These are phyloP conservation scores for Neofusicoccum ribis DNA, from an alignment of 2,329 filamentous ascomycete species.

Conservation along the genomic window DNA sequence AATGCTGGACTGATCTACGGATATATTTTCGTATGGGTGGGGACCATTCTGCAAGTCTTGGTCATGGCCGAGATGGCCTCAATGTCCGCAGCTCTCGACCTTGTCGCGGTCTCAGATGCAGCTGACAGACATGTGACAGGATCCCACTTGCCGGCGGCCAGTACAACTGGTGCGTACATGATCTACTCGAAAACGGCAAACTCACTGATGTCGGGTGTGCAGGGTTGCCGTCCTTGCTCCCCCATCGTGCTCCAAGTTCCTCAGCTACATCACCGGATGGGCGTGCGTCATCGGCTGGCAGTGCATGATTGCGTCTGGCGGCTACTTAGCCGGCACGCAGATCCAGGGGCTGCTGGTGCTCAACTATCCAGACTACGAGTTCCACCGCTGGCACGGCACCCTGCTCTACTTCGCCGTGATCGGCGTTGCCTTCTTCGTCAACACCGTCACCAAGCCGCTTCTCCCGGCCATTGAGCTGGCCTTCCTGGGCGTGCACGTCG, in stretches of 20 bases:
- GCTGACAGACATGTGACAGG: background rate
- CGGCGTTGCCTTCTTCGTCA: conserved; percentile 42
- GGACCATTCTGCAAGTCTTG: conserved; percentile 36
- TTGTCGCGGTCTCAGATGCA: too few species aligned
- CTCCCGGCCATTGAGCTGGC: conserved; percentile 52
- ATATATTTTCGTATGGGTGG: conserved; percentile 39
- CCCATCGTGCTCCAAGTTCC: conserved; percentile 41
- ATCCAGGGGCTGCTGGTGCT: conserved; percentile 39
- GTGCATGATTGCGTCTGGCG: conserved; percentile 31
- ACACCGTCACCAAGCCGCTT: conserved; percentile 44
- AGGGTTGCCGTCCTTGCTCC: conserved; percentile 45
- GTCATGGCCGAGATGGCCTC: conserved; percentile 39
- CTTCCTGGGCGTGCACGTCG: conserved; percentile 52
- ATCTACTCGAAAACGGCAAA: too few species aligned
- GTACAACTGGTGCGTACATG: conserved; percentile 30
- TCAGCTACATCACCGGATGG: conserved; percentile 50
- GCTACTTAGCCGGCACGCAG: conserved; percentile 30
- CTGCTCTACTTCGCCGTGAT: conserved; percentile 49
- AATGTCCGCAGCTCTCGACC: conserved; percentile 33
- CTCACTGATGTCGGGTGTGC: conserved; percentile 23
- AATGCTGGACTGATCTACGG: conserved; percentile 40
- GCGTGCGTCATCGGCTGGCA: conserved; percentile 44
- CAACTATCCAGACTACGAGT: conserved; percentile 38
- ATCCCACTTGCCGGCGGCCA: conserved; percentile 33
- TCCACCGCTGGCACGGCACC: conserved; percentile 51